These are phyloP conservation scores for Clonostachys chloroleuca DNA, from an alignment of 2,329 filamentous ascomycete genomes.

Conservation along the genomic window DNA sequence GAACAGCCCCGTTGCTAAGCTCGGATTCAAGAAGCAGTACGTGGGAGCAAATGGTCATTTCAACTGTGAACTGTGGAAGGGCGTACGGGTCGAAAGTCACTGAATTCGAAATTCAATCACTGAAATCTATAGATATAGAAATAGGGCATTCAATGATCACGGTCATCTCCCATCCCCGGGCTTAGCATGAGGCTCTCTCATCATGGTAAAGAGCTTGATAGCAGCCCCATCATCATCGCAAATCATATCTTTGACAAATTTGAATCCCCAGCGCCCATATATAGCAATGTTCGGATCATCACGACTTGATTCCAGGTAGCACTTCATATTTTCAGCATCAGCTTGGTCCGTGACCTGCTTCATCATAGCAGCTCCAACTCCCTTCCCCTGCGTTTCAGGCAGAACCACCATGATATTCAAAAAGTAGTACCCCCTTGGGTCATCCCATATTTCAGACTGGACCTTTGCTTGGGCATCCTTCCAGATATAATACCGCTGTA, in stretches of 20 bases:
- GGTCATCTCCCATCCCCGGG: slow-evolving; percentile 3
- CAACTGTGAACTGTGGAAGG: too few species aligned
- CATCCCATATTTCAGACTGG: slow-evolving; percentile 60
- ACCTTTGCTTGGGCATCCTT: slow-evolving; percentile 60
- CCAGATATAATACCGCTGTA: slow-evolving; percentile 66
- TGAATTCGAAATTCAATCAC: too few species aligned
- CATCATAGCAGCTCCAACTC: slow-evolving; percentile 62
- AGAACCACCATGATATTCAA: slow-evolving; percentile 71
- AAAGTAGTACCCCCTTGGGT: slow-evolving; percentile 67
- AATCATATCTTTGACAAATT: slow-evolving; percentile 58
- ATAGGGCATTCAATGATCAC: background rate
- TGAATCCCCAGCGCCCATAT: slow-evolving; percentile 67
- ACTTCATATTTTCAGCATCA: slow-evolving; percentile 58
- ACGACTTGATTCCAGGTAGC: slow-evolving; percentile 68
- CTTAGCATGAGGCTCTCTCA: slow-evolving; percentile 27
- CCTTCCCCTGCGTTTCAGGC: slow-evolving; percentile 60
- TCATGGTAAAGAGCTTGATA: slow-evolving; percentile 47
- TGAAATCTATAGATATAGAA: too few species aligned
- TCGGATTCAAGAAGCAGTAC: too few species aligned
- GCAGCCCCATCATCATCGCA: slow-evolving; percentile 58
- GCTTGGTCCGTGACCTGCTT: slow-evolving; percentile 57
- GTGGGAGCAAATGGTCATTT: too few species aligned
- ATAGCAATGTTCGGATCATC: slow-evolving; percentile 66
- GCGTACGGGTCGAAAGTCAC: too few species aligned
- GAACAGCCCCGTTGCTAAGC: too few species aligned